Percentiles rank a stretch among this genome's conserved stretches.
Conservation (phyloP, 441 rosid species). For the Adansonia rubrostipa region DNA sequence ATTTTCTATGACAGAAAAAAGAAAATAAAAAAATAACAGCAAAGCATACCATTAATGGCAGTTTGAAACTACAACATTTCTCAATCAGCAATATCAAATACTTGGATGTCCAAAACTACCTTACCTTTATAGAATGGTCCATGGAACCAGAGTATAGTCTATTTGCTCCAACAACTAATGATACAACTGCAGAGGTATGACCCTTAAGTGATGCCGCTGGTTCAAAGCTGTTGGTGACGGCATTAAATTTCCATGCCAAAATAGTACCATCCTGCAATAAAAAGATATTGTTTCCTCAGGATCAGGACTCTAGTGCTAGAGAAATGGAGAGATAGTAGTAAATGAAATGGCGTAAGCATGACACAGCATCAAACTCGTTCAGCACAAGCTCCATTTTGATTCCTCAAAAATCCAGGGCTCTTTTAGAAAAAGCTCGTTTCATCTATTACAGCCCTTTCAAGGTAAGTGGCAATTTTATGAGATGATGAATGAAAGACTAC, state of each 20-base stretch:
- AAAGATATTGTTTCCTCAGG: conserved; percentile 3
- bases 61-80: conserved; percentile 10
- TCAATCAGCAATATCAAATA: conserved; percentile 12
- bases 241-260: conserved; percentile 90
- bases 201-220: conserved; percentile 80
- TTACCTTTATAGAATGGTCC: conserved; percentile 86
- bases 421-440: neutral
- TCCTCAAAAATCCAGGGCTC: conserved; percentile 6
- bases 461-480: neutral
- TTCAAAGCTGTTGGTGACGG: conserved; percentile 67
- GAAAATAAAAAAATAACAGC: neutral
- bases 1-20: conserved; percentile 15
- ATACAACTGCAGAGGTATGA: conserved; percentile 76
- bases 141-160: conserved; percentile 94
- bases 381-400: conserved; percentile 12
- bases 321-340: neutral
- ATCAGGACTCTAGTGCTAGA: neutral
- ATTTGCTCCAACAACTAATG: conserved; percentile 91
- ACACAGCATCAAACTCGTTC: conserved; percentile 1
- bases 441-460: neutral
- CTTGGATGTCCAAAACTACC: conserved; percentile 20
- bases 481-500: neutral
- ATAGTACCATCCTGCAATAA: conserved; percentile 79
- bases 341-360: neutral
- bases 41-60: neutral